Base-by-base conservation (phyloP, 1,284 basidiomycete species). In the Volvariella volvacea region DNA sequence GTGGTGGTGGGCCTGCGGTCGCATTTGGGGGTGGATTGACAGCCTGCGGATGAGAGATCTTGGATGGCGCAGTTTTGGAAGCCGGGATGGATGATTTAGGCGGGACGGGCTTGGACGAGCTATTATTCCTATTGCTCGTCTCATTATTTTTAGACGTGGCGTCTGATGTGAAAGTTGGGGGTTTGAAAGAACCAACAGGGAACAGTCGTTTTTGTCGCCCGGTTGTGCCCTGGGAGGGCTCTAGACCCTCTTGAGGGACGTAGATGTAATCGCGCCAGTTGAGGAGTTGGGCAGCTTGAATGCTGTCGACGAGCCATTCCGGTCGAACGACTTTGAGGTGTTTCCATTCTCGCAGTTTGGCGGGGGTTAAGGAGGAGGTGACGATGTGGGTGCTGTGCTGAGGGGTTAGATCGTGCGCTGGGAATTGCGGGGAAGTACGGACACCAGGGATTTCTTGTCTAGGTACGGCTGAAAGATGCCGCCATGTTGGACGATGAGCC, bases 321-420 rank as follows among this genome's bases (percentile, higher is more conserved):
- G 92, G 92, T 28, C 70, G 71, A 22, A 89, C 92, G 9, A 97
- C 84, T 57, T 91, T 94, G 80, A 95, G 88, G 42, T 83, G 65
- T 57, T 85, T 78, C 62, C 94, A 96, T 54, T 96, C 92, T 39
- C 78, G 76, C 39, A 91, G 75, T 64, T 98, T 98, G 43, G 83
- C 82, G 0, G 92, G 83, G 0, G 95, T 97, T 25, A 99, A 74
- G 17, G 89, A 85, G 46, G 84, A 88, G 0, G 95, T 94, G 45
- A 99, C 73, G 52, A 98, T 84, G 59, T 94, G 92, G 0, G 91
- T 93, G 32, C 87, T 88, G 51, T n/a, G 45, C 45, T 38, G 47
- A 45, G 25, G 20, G 21, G 8, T 30, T 51, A 4, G 48, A 17
- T 46, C 14, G 16, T 32, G 14, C 15, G 22, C 48, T 34, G 12